A percentile compares a stretch with the other conserved stretches of the same genome.
These are phyloP conservation scores for Carex parvula DNA, from an alignment of 176 grass and related monocot genomes.

Conservation along the genomic window DNA sequence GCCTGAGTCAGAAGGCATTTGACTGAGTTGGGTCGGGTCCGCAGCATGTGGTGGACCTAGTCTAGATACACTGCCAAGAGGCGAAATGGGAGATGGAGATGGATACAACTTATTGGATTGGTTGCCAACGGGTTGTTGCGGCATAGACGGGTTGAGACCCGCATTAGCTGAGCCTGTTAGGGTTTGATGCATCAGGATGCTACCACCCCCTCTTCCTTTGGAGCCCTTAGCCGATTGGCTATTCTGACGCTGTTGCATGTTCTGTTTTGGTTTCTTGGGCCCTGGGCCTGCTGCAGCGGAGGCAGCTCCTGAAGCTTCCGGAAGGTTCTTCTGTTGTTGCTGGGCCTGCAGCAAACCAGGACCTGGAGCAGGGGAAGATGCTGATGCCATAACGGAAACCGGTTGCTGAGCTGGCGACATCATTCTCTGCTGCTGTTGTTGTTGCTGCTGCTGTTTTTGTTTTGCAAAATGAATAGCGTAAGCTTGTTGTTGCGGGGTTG, in stretches of 20 bases:
- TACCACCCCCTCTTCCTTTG: constrained; percentile 78
- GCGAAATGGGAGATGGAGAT: background rate
- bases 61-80: constrained; percentile 1
- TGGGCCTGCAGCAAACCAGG: constrained; percentile 4
- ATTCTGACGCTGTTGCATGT: constrained; percentile 67
- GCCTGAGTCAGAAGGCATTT: constrained; percentile 37
- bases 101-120: constrained; percentile 58
- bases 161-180: constrained; percentile 30
- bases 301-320: constrained; percentile 14
- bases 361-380: constrained; percentile 9
- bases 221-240: constrained; percentile 85
- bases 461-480: constrained; percentile 63
- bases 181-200: constrained; percentile 64
- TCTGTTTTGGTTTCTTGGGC: constrained; percentile 41
- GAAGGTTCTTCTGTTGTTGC: constrained; percentile 20
- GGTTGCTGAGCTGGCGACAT: constrained; percentile 2
- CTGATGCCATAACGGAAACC: constrained; percentile 16
- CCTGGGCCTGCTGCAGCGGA: background rate
- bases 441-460: constrained; percentile 63
- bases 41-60: constrained; percentile 6
- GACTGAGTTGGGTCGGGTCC: background rate
- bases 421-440: constrained; percentile 26
- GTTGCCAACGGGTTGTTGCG: constrained; percentile 46
- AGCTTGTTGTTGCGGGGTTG: constrained; percentile 59
- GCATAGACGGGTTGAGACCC: constrained; percentile 41